Evolutionary conservation across 139 green algal genomes (phyloP), one percentile per base, ranked within the genome.

Genomic region (Axilococcus clingmanii): DNA sequence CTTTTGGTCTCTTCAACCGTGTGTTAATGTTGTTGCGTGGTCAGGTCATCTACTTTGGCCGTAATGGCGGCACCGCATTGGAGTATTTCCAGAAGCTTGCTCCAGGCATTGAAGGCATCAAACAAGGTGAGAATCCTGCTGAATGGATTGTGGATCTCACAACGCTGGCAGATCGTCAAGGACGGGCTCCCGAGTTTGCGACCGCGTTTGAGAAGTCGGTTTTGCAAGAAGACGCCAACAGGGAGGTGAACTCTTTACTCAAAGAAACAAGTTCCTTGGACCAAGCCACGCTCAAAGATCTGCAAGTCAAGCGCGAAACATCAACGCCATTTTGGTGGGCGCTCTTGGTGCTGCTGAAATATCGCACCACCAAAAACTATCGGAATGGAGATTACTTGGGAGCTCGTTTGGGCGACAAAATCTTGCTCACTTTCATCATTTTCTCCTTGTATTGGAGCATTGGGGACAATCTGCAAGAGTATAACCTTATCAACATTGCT

Each of bases 261-360:
- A n/a, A 35, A 2, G 8, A 27, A 12, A 20, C 61, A 4, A 54
- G 44, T 23, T 38, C 47, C 8, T 44, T 70, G 25, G 62, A 65
- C 19, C 54, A 70, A 7, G 40, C 38, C 14, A 53, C 43, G 3
- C 32, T 22, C 3, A 48, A 60, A 42, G 67, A 85, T 48, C 74
- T 94, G 30, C 48, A 63, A 15, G 72, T 78, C 3, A 48, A 37
- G 44, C 52, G 38, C 1, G 72, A 64, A 24, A 93, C 85, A 4
- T 64, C 74, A 7, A 91, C 83, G 14, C 81, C 83, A 7, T 75
- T 68, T 48, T 93, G 74, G 78, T 84, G 68, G 71, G 80, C 48
- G 31, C 57, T 89, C 25, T 54, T 25, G 28, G 75, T 61, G 4
- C 40, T 87, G 15, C 44, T 86, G 34, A 77, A 78, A 66, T 91